Evolutionary conservation across 2,329 filamentous ascomycete species (phyloP).

Genomic region (Stachybotrys echinatus): DNA sequence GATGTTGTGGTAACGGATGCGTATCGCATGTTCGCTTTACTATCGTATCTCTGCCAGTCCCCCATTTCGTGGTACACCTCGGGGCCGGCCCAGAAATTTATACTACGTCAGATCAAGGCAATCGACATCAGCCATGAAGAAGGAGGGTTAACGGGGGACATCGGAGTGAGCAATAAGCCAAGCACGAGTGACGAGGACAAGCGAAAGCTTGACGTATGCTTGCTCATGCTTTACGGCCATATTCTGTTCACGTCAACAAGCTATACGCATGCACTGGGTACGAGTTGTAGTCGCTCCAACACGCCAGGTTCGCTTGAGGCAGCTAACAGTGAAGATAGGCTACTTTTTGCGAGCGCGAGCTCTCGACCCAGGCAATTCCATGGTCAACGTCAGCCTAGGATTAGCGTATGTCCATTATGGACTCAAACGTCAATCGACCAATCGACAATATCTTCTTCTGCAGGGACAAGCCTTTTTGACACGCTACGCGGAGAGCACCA

Average conservation of each 20-base stretch:
- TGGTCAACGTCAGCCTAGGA: conserved; percentile 76
- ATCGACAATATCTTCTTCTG: conserved; percentile 79
- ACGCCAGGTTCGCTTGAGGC: background rate
- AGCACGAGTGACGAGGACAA: background rate
- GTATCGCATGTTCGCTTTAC: conserved; percentile 74
- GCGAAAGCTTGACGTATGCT: conserved; percentile 61
- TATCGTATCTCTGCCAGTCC: conserved; percentile 72
- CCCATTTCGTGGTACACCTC: conserved; percentile 72
- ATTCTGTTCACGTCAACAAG: conserved; percentile 80
- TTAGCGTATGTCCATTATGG: conserved; percentile 84
- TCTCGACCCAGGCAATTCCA: conserved; percentile 69
- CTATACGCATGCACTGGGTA: conserved; percentile 76
- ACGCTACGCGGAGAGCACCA: conserved; percentile 20
- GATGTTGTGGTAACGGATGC: conserved; percentile 77
- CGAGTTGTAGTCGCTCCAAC: conserved; percentile 12
- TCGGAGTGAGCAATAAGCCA: background rate
- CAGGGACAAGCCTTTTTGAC: conserved; percentile 79
- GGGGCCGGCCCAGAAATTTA: conserved; percentile 81
- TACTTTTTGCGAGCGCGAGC: conserved; percentile 80
- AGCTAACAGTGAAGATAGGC: conserved; percentile 32
- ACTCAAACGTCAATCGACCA: conserved; percentile 83
- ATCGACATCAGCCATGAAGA: conserved; percentile 63
- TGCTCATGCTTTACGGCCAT: conserved; percentile 86
- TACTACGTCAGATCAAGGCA: conserved; percentile 84
- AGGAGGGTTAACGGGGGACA: conserved; percentile 22